phyloP scores from a whole-genome alignment of 305 asterid species.

The Nicotiana rustica region DNA sequence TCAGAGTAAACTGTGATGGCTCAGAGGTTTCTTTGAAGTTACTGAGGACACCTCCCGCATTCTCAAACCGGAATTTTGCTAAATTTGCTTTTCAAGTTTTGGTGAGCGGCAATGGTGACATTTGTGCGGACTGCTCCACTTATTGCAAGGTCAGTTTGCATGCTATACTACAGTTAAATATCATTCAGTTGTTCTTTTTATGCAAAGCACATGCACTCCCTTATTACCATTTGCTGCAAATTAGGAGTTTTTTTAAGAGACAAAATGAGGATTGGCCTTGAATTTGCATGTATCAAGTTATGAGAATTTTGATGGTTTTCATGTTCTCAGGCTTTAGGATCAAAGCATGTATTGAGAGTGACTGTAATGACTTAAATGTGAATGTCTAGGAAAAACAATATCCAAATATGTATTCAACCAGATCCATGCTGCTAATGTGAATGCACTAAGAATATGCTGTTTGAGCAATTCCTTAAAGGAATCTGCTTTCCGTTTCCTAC shows the following conservation, averaged over 20 bases:
- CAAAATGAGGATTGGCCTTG: background rate
- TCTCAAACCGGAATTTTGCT: constrained; percentile 67
- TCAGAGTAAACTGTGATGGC: constrained; percentile 42
- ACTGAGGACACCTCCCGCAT: constrained; percentile 63
- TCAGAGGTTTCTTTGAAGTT: constrained; percentile 62
- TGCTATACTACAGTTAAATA: background rate
- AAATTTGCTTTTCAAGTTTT: constrained; percentile 66
- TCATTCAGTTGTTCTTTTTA: background rate
- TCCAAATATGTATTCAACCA: background rate
- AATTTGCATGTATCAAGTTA: background rate
- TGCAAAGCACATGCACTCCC: too few species aligned
- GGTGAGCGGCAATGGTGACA: constrained; percentile 50
- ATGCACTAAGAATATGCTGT: background rate
- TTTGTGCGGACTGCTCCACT: constrained; percentile 63
- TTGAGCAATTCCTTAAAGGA: background rate
- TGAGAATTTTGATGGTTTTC: too few species aligned
- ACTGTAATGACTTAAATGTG: too few species aligned
- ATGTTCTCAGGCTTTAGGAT: too few species aligned
- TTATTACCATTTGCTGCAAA: too few species aligned
- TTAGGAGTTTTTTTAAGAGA: background rate
- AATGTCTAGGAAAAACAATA: too few species aligned
- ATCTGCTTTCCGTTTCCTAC: background rate
- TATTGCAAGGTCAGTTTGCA: constrained; percentile 73
- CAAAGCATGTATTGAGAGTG: too few species aligned
- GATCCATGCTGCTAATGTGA: background rate